Base-by-base conservation (phyloP, 225 moss, liverwort and hornwort genomes). In the Straminergon stramineum region DNA sequence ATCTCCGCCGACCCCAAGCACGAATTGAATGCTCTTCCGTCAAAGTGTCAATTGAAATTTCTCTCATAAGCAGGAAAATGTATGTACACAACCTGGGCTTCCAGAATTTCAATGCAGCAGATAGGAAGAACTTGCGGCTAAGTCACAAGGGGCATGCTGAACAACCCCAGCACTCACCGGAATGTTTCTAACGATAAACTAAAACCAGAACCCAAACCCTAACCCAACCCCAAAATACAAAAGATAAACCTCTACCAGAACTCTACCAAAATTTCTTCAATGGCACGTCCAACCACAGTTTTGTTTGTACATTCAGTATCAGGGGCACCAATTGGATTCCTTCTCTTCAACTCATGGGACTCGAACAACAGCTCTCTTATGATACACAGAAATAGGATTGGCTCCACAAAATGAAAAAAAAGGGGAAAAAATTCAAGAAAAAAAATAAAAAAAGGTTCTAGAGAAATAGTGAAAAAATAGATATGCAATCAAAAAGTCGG, bases 401-500 rank as follows among this genome's bases (percentile, higher is more conserved):
- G 55, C 65, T 88, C 70, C 45, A 82, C 82, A 70, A 70, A 56
- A 68, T 1, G 43, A 15, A 2, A 16, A 69, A 56, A n/a, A 56
- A 14, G 3, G 9, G 48, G 48, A 10, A 9, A 10, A 48, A 48
- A 48, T 48, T 48, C n/a, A n/a, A n/a, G 17, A 26, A 28, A 15
- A 73, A 16, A n/a, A 37, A 15, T 41, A 10, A 12, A 9, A 51
- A 24, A 7, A 43, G 52, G 2, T 7, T 12, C 35, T 1, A n/a
- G 1, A 3, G 62, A 31, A 77, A 28, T 18, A 19, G 28, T 11
- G 8, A 41, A 35, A 31, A 43, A 28, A 10, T 13, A 10, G 30
- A 2, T 2, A 53, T 2, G 51, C 19, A 26, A 56, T 92, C 78
- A 96, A n/a, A 92, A 96, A 41, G 93, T 88, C 57, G 97, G 96